Percentiles rank a stretch among this genome's conserved stretches.
These are phyloP conservation scores for Oropetium thomaeum DNA, from an alignment of 176 grass and related monocot species.

Conservation along the genomic window DNA sequence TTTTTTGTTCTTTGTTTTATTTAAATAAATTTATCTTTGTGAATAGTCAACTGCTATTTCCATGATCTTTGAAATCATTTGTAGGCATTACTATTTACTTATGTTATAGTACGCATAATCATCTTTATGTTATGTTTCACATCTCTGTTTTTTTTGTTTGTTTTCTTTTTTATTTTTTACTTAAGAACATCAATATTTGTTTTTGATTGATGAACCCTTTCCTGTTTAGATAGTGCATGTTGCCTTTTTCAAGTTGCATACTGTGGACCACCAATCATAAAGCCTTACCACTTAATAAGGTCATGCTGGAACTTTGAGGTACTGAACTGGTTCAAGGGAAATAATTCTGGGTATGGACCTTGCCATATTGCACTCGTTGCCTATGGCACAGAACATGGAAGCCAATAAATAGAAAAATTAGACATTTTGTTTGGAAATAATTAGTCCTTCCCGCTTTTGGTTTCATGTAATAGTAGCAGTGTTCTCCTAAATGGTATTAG, in stretches of 20 bases:
- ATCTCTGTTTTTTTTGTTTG: too few relatives aligned
- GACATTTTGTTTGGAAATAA: background rate
- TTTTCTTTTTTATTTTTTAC: too few relatives aligned
- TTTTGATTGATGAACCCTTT: background rate
- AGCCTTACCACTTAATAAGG: background rate
- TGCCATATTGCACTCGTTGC: background rate
- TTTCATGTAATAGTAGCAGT: background rate
- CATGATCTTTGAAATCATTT: background rate
- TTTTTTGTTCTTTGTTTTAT: background rate
- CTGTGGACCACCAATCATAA: background rate
- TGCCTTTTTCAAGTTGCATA: background rate
- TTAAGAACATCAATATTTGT: background rate
- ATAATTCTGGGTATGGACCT: background rate
- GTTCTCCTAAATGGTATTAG: too few relatives aligned
- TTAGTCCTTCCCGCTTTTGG: background rate
- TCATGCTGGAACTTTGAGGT: background rate
- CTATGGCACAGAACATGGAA: background rate
- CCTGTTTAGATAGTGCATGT: background rate
- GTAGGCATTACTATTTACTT: constrained; percentile 6
- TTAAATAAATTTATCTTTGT: background rate
- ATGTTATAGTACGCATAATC: background rate
- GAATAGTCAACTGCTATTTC: background rate
- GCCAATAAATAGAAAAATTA: background rate
- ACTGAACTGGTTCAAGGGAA: background rate
- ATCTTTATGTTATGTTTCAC: background rate